Evolutionary conservation across 1,139 yeast species (phyloP).

Genomic region (Kodamaea sp.): DNA sequence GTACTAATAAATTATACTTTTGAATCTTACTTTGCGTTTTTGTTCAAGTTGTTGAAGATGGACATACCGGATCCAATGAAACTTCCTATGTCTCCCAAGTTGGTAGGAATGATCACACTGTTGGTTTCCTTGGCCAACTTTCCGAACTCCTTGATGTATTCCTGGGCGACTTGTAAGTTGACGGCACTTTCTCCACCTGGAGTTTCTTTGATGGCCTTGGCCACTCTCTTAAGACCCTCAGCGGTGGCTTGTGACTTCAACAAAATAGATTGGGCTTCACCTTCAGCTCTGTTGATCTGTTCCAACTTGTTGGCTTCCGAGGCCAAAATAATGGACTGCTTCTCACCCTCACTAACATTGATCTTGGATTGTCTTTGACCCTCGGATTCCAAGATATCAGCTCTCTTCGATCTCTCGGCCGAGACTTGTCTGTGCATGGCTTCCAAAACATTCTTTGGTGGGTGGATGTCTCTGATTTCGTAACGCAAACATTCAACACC

Average conservation of each 20-base stretch:
- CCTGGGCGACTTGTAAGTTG: constrained; percentile 77
- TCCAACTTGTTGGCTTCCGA: constrained; percentile 70
- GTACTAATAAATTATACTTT: no score
- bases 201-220: constrained; percentile 65
- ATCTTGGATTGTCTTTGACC: constrained; percentile 79
- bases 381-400: constrained; percentile 83
- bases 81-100: constrained; percentile 71
- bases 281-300: constrained; percentile 64
- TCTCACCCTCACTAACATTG: constrained; percentile 82
- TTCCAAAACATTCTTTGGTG: constrained; percentile 82
- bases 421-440: constrained; percentile 91
- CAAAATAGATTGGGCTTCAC: constrained; percentile 69
- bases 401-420: constrained; percentile 84
- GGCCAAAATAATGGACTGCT: constrained; percentile 64
- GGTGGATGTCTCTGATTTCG: constrained; percentile 87
- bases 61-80: constrained; percentile 79
- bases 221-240: constrained; percentile 62
- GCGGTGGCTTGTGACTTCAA: constrained; percentile 79
- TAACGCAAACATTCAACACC: constrained; percentile 83
- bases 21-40: no score
- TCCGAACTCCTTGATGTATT: constrained; percentile 79
- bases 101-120: constrained; percentile 76
- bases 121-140: constrained; percentile 81
- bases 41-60: constrained; percentile 58
- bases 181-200: constrained; percentile 79